Conservation (phyloP, 345 rosid genomes). For the Euphorbia peplus region DNA sequence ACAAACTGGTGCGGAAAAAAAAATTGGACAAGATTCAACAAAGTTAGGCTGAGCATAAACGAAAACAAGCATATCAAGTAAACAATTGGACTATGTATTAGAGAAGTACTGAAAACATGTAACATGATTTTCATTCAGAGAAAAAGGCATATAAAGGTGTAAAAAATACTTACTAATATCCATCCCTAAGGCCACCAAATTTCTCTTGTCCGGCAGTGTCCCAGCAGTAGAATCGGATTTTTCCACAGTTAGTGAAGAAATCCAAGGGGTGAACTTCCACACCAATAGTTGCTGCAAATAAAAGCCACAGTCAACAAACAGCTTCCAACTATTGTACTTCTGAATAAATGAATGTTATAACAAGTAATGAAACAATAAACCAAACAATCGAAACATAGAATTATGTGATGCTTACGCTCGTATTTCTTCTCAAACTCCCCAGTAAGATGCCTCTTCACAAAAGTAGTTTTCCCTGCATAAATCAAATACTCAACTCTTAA, state of each 20-base stretch:
- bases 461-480: conserved; percentile 77
- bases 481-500: not conserved
- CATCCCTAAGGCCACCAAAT: conserved; percentile 94
- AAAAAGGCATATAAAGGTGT: no score
- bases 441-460: conserved; percentile 86
- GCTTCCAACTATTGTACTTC: not conserved
- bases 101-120: no score
- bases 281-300: conserved; percentile 72
- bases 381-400: no score
- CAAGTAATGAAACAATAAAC: not conserved
- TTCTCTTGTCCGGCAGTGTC: conserved; percentile 98
- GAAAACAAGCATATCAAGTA: no score
- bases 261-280: conserved; percentile 97
- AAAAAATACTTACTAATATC: conserved; percentile 65
- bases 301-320: not conserved
- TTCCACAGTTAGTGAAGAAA: conserved; percentile 88
- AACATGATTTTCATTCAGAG: no score
- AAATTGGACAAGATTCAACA: no score
- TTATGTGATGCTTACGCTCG: conserved; percentile 81
- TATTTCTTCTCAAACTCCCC: conserved; percentile 97
- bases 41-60: no score
- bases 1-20: no score
- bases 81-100: no score
- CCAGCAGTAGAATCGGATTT: conserved; percentile 93
- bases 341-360: not conserved